Conservation (phyloP, 805 yeast genomes). For the Lipomyces starkeyi region DNA sequence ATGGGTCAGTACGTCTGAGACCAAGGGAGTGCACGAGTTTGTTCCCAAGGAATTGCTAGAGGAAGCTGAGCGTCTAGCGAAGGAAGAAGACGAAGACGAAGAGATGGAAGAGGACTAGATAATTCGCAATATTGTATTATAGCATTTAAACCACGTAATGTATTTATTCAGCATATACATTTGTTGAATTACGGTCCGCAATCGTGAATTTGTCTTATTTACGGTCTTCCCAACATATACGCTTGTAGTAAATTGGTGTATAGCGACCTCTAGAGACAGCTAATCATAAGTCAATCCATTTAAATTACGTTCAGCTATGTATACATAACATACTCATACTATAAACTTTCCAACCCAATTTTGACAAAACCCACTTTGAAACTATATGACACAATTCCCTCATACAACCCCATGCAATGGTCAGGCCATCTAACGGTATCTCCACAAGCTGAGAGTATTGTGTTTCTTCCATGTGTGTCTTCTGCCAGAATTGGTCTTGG, state of each 20-base stretch:
- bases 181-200: too few species aligned
- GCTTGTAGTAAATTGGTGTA: not conserved
- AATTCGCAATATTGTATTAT: conserved; percentile 11
- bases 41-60: conserved; percentile 79
- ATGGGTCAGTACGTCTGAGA: conserved; percentile 81
- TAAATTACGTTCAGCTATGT: conserved; percentile 5
- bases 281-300: not conserved
- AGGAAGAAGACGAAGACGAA: conserved; percentile 78
- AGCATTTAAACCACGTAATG: not conserved
- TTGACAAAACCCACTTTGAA: conserved; percentile 10
- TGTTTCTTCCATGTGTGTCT: conserved; percentile 95
- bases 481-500: conserved; percentile 98
- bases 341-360: not conserved
- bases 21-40: conserved; percentile 77
- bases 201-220: too few species aligned
- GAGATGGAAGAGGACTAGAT: conserved; percentile 44
- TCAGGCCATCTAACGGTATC: conserved; percentile 84
- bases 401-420: not conserved
- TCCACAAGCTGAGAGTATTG: conserved; percentile 98
- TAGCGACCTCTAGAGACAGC: not conserved
- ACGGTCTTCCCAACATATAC: not conserved
- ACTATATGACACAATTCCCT: not conserved
- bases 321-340: conserved; percentile 8
- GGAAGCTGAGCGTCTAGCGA: conserved; percentile 85
- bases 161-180: conserved; percentile 1